Percentiles rank a stretch among this genome's conserved stretches.
Conservation (phyloP, 306 rosid genomes). For the Datisca glomerata region DNA sequence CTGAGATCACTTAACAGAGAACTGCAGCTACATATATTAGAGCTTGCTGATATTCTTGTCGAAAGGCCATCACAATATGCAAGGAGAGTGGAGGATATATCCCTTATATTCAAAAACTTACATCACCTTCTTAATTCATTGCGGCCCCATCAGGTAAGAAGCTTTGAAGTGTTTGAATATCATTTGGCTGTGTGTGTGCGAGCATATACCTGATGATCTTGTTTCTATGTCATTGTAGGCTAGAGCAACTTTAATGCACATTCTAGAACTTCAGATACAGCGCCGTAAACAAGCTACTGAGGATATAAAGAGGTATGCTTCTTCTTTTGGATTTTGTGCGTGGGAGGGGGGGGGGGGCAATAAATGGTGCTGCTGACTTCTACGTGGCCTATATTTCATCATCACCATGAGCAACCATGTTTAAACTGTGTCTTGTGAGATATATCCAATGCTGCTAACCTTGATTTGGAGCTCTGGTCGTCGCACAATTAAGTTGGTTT, state of each 20-base stretch:
- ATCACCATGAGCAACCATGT: no score
- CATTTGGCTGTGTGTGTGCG: background rate
- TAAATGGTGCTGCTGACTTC: background rate
- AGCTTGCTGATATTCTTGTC: slow-evolving; percentile 89
- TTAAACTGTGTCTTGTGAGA: no score
- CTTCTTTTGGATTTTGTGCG: background rate
- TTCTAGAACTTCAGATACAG: slow-evolving; percentile 80
- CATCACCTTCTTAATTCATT: slow-evolving; percentile 85
- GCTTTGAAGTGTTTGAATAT: background rate
- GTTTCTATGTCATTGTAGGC: slow-evolving; percentile 39
- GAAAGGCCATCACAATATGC: slow-evolving; percentile 95
- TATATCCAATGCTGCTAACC: no score
- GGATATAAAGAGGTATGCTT: slow-evolving; percentile 73
- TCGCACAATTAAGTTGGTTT: no score
- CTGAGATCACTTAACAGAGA: slow-evolving; percentile 80
- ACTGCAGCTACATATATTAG: slow-evolving; percentile 72
- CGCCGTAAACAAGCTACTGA: slow-evolving; percentile 86
- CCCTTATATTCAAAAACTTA: slow-evolving; percentile 79
- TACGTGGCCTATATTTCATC: background rate
- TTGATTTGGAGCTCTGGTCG: no score
- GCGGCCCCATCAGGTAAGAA: slow-evolving; percentile 81
- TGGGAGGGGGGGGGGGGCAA: no score
- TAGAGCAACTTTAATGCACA: slow-evolving; percentile 75
- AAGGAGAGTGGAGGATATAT: slow-evolving; percentile 90
- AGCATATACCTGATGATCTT: background rate